Evolutionary conservation across 306 rosid genomes (phyloP).

Genomic region (Aeschynomene evenia): DNA sequence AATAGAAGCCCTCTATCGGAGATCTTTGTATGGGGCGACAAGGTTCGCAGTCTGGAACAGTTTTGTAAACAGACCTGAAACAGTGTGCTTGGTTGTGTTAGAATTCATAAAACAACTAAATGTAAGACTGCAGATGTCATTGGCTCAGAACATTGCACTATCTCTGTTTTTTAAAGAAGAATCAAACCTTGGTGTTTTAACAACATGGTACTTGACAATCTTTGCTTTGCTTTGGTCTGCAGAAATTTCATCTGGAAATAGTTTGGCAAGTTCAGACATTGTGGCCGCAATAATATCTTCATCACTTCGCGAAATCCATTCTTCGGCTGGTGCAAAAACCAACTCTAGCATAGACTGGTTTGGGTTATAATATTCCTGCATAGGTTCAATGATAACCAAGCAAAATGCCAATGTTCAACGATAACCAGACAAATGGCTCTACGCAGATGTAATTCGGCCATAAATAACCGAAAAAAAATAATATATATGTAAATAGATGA

Average conservation of each 20-base stretch:
- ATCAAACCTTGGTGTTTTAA: slow-evolving; percentile 92
- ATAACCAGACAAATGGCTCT: slow-evolving; percentile 3
- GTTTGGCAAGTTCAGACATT: slow-evolving; percentile 91
- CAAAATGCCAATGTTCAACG: background rate
- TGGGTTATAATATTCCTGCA: slow-evolving; percentile 90
- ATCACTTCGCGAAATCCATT: slow-evolving; percentile 85
- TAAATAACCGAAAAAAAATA: background rate
- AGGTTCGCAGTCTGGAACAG: slow-evolving; percentile 84
- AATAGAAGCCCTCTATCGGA: slow-evolving; percentile 89
- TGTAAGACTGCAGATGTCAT: background rate
- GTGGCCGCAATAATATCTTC: slow-evolving; percentile 89
- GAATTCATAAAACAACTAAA: slow-evolving; percentile 22
- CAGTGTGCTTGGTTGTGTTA: background rate
- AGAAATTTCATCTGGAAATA: slow-evolving; percentile 91
- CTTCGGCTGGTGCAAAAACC: slow-evolving; percentile 98
- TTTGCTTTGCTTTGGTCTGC: slow-evolving; percentile 95
- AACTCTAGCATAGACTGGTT: slow-evolving; percentile 93
- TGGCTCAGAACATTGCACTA: background rate
- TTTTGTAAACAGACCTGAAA: slow-evolving; percentile 91
- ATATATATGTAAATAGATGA: slow-evolving; percentile 1
- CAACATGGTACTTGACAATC: slow-evolving; percentile 85
- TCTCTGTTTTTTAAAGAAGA: slow-evolving; percentile 6
- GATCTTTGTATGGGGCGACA: slow-evolving; percentile 93
- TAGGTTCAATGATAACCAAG: slow-evolving; percentile 20
- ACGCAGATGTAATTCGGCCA: slow-evolving; percentile 18